A percentile compares a stretch with the other conserved stretches of the same genome.
Conservation (phyloP, 1,139 yeast genomes). For the Kodamaea fungicola region DNA sequence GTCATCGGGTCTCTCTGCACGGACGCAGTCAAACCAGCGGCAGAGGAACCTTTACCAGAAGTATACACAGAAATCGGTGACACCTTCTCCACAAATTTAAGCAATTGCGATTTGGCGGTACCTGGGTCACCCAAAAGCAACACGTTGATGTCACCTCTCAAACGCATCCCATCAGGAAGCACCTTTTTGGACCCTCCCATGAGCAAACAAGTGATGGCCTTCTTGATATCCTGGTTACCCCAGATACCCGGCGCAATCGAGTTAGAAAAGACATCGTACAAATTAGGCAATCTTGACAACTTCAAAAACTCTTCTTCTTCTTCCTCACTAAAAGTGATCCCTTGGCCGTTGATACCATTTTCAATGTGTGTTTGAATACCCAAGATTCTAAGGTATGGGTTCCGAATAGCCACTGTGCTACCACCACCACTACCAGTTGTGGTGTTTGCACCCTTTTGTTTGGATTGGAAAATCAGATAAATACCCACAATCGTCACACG, state of each 20-base stretch:
- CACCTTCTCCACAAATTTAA: constrained; percentile 91
- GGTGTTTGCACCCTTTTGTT: constrained; percentile 48
- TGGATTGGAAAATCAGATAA: constrained; percentile 79
- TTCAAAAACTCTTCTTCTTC: constrained; percentile 90
- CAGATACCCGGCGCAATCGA: constrained; percentile 96
- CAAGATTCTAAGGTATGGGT: constrained; percentile 82
- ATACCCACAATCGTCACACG: constrained; percentile 90
- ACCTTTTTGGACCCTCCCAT: constrained; percentile 94
- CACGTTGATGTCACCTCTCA: constrained; percentile 96
- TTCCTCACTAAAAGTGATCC: constrained; percentile 77
- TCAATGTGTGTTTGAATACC: constrained; percentile 86
- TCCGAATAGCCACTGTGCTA: constrained; percentile 80
- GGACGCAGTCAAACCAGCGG: constrained; percentile 98
- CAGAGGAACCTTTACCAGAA: constrained; percentile 98
- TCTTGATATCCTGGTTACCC: constrained; percentile 90
- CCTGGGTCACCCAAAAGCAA: constrained; percentile 96
- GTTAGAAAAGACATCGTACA: constrained; percentile 78
- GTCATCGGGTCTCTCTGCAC: constrained; percentile 90
- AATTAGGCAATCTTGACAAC: constrained; percentile 75
- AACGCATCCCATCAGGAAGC: constrained; percentile 92
- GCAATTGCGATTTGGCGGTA: constrained; percentile 93
- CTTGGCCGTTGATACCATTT: constrained; percentile 58
- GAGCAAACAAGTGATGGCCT: constrained; percentile 85
- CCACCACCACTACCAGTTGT: constrained; percentile 27
- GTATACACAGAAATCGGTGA: constrained; percentile 95